These are phyloP conservation scores for Breviolum minutum DNA, from an alignment of 73 alveolate genomes.

Conservation along the genomic window DNA sequence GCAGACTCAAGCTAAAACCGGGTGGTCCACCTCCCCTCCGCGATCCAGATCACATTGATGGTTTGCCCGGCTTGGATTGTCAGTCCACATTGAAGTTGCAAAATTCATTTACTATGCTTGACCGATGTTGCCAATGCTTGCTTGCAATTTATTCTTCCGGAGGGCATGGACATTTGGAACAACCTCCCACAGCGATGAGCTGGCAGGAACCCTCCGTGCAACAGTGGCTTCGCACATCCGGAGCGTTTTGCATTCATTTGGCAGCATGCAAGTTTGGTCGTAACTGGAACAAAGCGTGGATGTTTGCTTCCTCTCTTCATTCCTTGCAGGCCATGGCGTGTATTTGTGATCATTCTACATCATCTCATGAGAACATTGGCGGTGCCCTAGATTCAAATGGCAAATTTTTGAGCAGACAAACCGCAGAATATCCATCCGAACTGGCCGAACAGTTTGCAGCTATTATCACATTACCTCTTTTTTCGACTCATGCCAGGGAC, in stretches of 20 bases:
- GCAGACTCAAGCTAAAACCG: background rate
- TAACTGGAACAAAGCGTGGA: background rate
- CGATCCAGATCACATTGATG: background rate
- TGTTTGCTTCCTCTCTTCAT: background rate
- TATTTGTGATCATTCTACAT: background rate
- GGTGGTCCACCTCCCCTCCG: background rate
- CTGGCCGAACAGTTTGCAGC: background rate
- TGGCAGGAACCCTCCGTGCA: background rate
- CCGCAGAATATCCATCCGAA: background rate
- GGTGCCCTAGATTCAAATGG: background rate
- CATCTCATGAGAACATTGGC: background rate
- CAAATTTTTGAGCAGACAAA: background rate
- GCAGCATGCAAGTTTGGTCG: background rate
- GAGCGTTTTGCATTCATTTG: background rate
- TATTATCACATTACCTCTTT: background rate
- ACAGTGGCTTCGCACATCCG: background rate
- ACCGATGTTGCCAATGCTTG: background rate
- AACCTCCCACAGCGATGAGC: background rate
- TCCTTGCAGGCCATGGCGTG: background rate
- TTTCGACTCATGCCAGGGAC: background rate
- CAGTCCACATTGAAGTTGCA: background rate
- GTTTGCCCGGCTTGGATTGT: background rate
- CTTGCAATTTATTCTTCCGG: background rate
- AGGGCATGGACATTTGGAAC: conserved; percentile 6
- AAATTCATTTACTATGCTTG: background rate